Conservation (phyloP, 2,329 filamentous ascomycete genomes). For the Ophiostoma perfectum region DNA sequence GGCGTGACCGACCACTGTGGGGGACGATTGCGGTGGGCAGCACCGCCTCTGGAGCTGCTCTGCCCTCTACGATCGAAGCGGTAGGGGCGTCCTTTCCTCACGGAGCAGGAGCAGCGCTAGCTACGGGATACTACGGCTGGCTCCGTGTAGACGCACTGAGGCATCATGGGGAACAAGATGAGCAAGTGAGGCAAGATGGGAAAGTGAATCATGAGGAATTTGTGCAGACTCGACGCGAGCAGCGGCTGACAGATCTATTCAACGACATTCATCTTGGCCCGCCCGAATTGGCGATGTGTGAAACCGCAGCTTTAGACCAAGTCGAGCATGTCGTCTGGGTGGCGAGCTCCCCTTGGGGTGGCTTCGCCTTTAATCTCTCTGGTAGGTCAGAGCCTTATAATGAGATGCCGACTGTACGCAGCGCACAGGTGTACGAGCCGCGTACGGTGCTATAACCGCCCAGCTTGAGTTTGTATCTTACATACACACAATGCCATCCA, state of each 20-base stretch:
- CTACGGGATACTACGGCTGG: slow-evolving; percentile 48
- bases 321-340: slow-evolving; percentile 42
- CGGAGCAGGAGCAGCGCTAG: slow-evolving; percentile 27
- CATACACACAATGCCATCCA: not conserved
- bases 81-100: slow-evolving; percentile 20
- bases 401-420: no score
- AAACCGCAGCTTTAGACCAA: slow-evolving; percentile 30
- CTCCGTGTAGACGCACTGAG: slow-evolving; percentile 36
- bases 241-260: slow-evolving; percentile 40
- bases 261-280: slow-evolving; percentile 27
- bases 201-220: no score
- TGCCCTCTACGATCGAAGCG: slow-evolving; percentile 16
- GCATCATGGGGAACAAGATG: not conserved
- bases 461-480: no score
- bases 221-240: not conserved
- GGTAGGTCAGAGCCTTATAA: not conserved
- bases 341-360: slow-evolving; percentile 46
- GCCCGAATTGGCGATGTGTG: not conserved
- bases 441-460: not conserved
- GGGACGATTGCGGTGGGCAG: slow-evolving; percentile 52
- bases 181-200: no score
- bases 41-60: slow-evolving; percentile 16
- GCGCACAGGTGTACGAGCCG: no score
- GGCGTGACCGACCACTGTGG: slow-evolving; percentile 49
- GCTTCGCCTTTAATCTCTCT: slow-evolving; percentile 32